A percentile compares a stretch with the other conserved stretches of the same genome.
Evolutionary conservation across 169 alveolate genomes (phyloP).

Genomic region (Plasmodium ovale): DNA sequence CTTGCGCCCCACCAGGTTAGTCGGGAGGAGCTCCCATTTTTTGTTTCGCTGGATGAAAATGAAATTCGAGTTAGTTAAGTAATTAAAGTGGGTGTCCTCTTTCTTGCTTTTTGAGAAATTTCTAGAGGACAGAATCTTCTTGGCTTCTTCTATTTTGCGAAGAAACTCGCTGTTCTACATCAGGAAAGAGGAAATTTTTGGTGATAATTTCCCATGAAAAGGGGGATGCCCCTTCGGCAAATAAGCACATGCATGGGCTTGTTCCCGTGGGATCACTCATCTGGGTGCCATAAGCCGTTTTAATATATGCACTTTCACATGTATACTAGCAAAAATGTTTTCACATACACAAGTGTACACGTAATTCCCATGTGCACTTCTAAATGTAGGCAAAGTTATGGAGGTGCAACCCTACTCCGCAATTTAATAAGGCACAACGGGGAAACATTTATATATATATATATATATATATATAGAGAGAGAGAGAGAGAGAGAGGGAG

Average conservation of each 20-base stretch:
- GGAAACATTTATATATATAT: background rate
- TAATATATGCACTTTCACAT: too few relatives aligned
- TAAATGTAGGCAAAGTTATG: too few relatives aligned
- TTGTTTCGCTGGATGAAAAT: conserved; percentile 44
- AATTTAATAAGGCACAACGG: too few relatives aligned
- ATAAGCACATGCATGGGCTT: too few relatives aligned
- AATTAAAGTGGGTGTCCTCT: conserved; percentile 41
- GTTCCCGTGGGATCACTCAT: too few relatives aligned
- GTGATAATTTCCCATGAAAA: too few relatives aligned
- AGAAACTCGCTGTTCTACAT: conserved; percentile 29
- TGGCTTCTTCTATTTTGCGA: conserved; percentile 43
- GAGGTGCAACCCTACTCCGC: too few relatives aligned
- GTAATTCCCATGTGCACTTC: too few relatives aligned
- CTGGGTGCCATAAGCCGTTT: too few relatives aligned
- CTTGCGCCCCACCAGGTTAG: conserved; percentile 21
- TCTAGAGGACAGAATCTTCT: conserved; percentile 18
- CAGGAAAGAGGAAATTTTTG: conserved; percentile 3
- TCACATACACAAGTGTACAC: too few relatives aligned
- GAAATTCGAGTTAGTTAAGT: conserved; percentile 33
- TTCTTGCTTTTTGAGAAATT: conserved; percentile 25
- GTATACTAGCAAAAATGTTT: too few relatives aligned
- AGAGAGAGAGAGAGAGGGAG: background rate
- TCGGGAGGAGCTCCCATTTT: conserved; percentile 63
- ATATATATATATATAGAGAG: background rate
- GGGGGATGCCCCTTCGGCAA: too few relatives aligned